A percentile compares a stretch with the other conserved stretches of the same genome.
phyloP scores from a whole-genome alignment of 2,329 filamentous ascomycete species.

The Aspergillus sp. region DNA sequence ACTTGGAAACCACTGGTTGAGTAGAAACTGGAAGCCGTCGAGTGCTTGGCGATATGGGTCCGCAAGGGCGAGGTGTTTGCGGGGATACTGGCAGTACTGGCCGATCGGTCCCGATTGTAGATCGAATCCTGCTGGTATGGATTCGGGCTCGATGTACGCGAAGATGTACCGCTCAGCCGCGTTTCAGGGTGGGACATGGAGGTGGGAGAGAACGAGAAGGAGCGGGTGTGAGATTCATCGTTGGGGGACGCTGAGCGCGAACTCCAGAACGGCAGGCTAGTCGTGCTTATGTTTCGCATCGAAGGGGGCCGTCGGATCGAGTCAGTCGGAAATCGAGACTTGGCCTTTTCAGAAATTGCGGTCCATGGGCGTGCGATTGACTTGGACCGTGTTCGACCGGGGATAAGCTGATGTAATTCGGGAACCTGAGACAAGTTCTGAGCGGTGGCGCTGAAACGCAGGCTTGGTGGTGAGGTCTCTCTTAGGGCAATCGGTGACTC shows the following conservation, averaged over 20 bases:
- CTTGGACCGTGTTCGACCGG: constrained; percentile 12
- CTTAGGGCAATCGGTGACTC: too few relatives aligned
- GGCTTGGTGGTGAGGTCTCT: too few relatives aligned
- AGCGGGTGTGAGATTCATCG: constrained; percentile 11
- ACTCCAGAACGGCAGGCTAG: constrained; percentile 13
- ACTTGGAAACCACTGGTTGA: constrained; percentile 24
- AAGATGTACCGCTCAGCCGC: constrained; percentile 1
- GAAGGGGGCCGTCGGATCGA: constrained; percentile 17
- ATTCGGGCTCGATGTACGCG: constrained; percentile 15
- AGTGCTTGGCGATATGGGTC: constrained; percentile 22
- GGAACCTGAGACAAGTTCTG: too few relatives aligned
- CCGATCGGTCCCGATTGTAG: constrained; percentile 14
- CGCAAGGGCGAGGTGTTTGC: constrained; percentile 17
- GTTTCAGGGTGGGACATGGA: too few relatives aligned
- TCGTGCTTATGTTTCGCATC: constrained; percentile 20
- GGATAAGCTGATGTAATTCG: too few relatives aligned
- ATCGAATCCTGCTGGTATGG: constrained; percentile 12
- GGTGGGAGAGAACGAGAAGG: constrained; percentile 13
- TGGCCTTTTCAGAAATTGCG: constrained; percentile 14
- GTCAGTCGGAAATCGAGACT: constrained; percentile 14
- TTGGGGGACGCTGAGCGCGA: constrained; percentile 10
- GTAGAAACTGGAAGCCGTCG: constrained; percentile 17
- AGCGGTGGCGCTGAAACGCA: too few relatives aligned
- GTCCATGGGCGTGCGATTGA: constrained; percentile 19
- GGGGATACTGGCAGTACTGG: constrained; percentile 18